Conservation (phyloP, 352 stramenopile species). For the Phytophthora kernoviae region DNA sequence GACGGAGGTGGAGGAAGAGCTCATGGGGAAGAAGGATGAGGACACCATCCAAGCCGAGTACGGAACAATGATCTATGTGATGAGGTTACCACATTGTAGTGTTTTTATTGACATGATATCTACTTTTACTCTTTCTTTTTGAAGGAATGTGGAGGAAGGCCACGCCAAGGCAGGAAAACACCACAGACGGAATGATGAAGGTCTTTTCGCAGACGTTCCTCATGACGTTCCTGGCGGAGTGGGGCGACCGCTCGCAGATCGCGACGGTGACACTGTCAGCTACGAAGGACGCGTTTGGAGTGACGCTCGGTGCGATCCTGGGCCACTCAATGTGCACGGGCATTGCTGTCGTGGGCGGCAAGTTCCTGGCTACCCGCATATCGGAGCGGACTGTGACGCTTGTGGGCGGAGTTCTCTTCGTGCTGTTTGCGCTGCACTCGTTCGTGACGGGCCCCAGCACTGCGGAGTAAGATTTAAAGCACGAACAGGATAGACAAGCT, state of each 20-base stretch:
- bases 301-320: constrained; percentile 96
- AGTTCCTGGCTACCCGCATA: constrained; percentile 98
- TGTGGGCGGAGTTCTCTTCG: constrained; percentile 95
- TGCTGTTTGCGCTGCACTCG: constrained; percentile 97
- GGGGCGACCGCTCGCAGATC: constrained; percentile 99
- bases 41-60: constrained; percentile 55
- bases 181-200: constrained; percentile 73
- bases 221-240: constrained; percentile 99
- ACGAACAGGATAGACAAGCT: constrained; percentile 36
- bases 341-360: constrained; percentile 96
- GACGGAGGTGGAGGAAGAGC: constrained; percentile 83
- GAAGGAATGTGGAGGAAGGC: constrained; percentile 37
- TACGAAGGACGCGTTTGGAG: constrained; percentile 94
- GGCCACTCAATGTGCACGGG: constrained; percentile 98
- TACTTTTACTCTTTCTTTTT: background rate
- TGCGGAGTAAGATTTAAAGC: constrained; percentile 28
- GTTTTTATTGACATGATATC: background rate
- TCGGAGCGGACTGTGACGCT: constrained; percentile 97
- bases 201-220: constrained; percentile 96
- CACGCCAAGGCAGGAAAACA: constrained; percentile 25
- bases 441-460: constrained; percentile 88
- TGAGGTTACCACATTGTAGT: background rate
- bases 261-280: constrained; percentile 98
- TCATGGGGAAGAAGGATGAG: constrained; percentile 84
- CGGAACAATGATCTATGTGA: constrained; percentile 6